Evolutionary conservation across 139 green algal genomes (phyloP).

Genomic region (Chlamydomonas sphaeroides): DNA sequence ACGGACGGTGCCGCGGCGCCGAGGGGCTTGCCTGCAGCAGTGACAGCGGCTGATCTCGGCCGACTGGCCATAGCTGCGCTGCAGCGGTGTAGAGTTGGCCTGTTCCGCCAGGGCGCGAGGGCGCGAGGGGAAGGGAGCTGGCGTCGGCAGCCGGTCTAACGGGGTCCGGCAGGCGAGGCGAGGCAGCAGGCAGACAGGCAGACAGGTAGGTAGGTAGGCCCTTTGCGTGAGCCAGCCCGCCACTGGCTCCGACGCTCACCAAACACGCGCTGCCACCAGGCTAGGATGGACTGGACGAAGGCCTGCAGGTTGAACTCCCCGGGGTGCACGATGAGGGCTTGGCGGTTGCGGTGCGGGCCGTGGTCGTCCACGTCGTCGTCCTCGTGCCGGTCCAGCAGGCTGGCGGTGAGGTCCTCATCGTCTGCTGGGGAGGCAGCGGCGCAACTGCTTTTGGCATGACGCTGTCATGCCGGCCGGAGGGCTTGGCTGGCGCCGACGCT

Average conservation of each 20-base stretch:
- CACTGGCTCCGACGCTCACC: background rate
- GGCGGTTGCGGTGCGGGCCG: too few species aligned
- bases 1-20: too few species aligned
- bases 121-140: too few species aligned
- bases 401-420: conserved; percentile 18
- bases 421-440: background rate
- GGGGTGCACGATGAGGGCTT: conserved; percentile 16
- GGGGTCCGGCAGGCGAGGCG: too few species aligned
- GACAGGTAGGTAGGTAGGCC: too few species aligned
- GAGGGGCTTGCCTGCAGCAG: too few species aligned
- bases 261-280: conserved; percentile 30
- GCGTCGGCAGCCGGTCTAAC: too few species aligned
- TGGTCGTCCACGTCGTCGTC: background rate
- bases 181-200: too few species aligned
- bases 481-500: too few species aligned
- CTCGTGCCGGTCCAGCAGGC: conserved; percentile 5
- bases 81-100: background rate
- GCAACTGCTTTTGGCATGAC: too few species aligned
- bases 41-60: background rate
- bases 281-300: conserved; percentile 22
- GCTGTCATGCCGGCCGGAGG: too few species aligned
- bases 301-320: conserved; percentile 13
- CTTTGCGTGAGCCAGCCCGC: too few species aligned
- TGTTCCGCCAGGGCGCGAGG: background rate
- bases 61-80: background rate